Conservation (phyloP, 2,329 filamentous ascomycete genomes). For the Stromatinia cepivora region DNA sequence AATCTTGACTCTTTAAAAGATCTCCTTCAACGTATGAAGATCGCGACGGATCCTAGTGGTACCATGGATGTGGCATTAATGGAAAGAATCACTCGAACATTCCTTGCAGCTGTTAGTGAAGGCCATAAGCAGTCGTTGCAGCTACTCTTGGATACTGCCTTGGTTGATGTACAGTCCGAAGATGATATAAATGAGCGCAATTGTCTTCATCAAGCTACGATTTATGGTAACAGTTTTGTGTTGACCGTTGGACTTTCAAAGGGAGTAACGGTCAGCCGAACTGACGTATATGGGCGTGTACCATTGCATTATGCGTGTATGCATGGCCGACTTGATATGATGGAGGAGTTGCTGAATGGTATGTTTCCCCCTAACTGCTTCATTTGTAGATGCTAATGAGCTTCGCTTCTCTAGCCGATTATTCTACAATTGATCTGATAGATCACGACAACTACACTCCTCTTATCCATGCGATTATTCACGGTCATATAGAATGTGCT, state of each 20-base stretch:
- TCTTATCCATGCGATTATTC: constrained; percentile 91
- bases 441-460: constrained; percentile 98
- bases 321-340: constrained; percentile 84
- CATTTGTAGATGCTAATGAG: background rate
- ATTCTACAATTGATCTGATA: constrained; percentile 77
- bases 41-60: constrained; percentile 55
- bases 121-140: constrained; percentile 75
- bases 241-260: constrained; percentile 72
- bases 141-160: constrained; percentile 73
- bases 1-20: constrained; percentile 78
- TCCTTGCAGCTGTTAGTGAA: constrained; percentile 85
- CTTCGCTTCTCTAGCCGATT: constrained; percentile 53
- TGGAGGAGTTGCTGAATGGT: constrained; percentile 70
- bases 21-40: constrained; percentile 71
- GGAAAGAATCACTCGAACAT: constrained; percentile 85
- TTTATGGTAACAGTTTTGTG: constrained; percentile 82
- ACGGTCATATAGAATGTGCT: constrained; percentile 78
- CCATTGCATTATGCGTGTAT: constrained; percentile 96
- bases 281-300: constrained; percentile 91
- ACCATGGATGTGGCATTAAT: constrained; percentile 57
- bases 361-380: constrained; percentile 24
- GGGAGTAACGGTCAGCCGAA: constrained; percentile 73
- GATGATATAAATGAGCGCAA: constrained; percentile 98
- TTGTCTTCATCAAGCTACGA: constrained; percentile 93
- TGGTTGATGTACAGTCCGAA: constrained; percentile 88